A percentile compares a stretch with the other conserved stretches of the same genome.
phyloP scores from a whole-genome alignment of 352 stramenopile species.

The Phytophthora meadii region DNA sequence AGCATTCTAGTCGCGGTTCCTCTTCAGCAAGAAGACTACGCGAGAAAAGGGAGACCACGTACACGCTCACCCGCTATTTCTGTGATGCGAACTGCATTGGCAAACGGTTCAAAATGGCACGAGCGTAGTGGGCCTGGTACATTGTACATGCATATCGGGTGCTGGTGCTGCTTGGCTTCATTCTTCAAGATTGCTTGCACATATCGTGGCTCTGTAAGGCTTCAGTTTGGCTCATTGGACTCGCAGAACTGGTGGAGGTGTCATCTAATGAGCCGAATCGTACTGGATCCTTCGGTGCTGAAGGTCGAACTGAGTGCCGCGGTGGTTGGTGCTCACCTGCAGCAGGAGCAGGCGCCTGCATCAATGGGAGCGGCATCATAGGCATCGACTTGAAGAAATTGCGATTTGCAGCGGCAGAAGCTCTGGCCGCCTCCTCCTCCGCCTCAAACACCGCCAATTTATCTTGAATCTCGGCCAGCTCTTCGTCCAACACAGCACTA shows the following conservation, averaged over 20 bases:
- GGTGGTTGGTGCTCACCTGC: slow-evolving; percentile 22
- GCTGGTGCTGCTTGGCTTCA: slow-evolving; percentile 8
- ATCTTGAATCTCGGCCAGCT: slow-evolving; percentile 29
- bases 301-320: slow-evolving; percentile 18
- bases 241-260: slow-evolving; percentile 35
- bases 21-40: not conserved
- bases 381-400: slow-evolving; percentile 58
- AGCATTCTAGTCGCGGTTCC: slow-evolving; percentile 11
- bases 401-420: slow-evolving; percentile 28
- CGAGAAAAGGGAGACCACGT: slow-evolving; percentile 2
- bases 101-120: slow-evolving; percentile 9
- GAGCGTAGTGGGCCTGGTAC: slow-evolving; percentile 4
- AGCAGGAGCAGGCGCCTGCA: slow-evolving; percentile 31
- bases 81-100: slow-evolving; percentile 19
- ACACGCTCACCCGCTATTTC: slow-evolving; percentile 15
- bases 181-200: slow-evolving; percentile 33
- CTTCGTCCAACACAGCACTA: slow-evolving; percentile 42
- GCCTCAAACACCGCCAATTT: slow-evolving; percentile 33
- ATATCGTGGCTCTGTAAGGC: slow-evolving; percentile 22
- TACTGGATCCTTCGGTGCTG: slow-evolving; percentile 15
- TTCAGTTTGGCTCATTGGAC: slow-evolving; percentile 20
- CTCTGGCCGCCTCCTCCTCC: slow-evolving; percentile 24
- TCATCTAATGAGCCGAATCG: slow-evolving; percentile 30
- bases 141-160: not conserved
- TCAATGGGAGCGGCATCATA: slow-evolving; percentile 42